phyloP scores from a whole-genome alignment of 106 monocot species.

The Chionographis japonica region DNA sequence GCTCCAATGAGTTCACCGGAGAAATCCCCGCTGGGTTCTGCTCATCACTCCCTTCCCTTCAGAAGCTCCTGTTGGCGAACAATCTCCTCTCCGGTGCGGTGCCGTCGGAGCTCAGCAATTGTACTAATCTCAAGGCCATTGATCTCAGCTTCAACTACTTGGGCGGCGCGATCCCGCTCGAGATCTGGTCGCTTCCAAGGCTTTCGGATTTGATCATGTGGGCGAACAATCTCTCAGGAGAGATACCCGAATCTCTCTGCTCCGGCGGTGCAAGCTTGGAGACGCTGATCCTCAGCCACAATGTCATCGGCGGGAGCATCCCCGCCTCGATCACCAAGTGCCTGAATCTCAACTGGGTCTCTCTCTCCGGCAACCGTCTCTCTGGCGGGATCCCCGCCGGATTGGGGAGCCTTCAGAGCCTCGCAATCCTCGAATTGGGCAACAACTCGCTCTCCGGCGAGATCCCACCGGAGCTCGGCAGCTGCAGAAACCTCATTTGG shows the following conservation, averaged over 20 bases:
- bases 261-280: constrained; percentile 31
- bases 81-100: constrained; percentile 39
- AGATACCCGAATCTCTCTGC: constrained; percentile 51
- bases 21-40: constrained; percentile 45
- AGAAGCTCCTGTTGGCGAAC: constrained; percentile 32
- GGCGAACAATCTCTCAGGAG: constrained; percentile 70
- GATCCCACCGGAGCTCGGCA: constrained; percentile 48
- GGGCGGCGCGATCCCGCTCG: constrained; percentile 37
- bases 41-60: constrained; percentile 33
- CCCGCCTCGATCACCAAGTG: constrained; percentile 44
- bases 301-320: constrained; percentile 45
- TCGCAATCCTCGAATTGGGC: constrained; percentile 64
- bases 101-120: constrained; percentile 24
- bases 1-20: constrained; percentile 55
- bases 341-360: constrained; percentile 51
- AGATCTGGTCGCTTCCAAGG: constrained; percentile 38
- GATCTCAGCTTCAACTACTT: constrained; percentile 74
- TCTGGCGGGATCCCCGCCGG: constrained; percentile 30
- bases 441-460: constrained; percentile 49
- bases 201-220: constrained; percentile 52
- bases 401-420: constrained; percentile 36
- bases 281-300: constrained; percentile 61
- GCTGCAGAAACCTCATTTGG: constrained; percentile 61
- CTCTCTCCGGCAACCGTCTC: constrained; percentile 50
- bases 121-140: constrained; percentile 33